Conservation (phyloP, 345 rosid genomes). For the Eutrema heterophyllum region DNA sequence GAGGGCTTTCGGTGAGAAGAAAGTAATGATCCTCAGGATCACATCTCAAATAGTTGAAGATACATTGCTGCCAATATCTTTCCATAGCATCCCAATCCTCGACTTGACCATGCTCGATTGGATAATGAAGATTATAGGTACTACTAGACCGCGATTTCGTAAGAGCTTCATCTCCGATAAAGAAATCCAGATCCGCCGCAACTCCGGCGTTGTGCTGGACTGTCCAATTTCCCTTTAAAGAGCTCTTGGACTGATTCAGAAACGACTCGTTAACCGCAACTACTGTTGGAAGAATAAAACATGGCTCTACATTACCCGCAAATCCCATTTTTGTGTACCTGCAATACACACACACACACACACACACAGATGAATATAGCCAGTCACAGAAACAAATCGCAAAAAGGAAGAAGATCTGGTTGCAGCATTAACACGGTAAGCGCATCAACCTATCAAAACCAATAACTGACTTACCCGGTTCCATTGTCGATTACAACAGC, state of each 20-base stretch:
- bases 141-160: conserved; percentile 70
- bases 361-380: not conserved
- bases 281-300: conserved; percentile 86
- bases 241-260: conserved; percentile 58
- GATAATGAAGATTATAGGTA: conserved; percentile 69
- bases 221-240: conserved; percentile 68
- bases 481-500: conserved; percentile 98
- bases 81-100: conserved; percentile 99
- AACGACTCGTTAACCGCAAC: conserved; percentile 89
- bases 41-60: conserved; percentile 84
- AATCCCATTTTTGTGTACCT: conserved; percentile 97
- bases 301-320: conserved; percentile 97
- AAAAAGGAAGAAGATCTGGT: conserved; percentile 5
- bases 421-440: conserved; percentile 36
- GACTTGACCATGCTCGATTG: conserved; percentile 85
- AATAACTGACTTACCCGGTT: conserved; percentile 57
- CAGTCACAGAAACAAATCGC: not conserved
- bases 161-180: conserved; percentile 82
- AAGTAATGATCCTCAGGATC: conserved; percentile 99
- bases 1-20: conserved; percentile 93
- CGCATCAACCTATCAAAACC: not conserved
- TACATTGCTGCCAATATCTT: conserved; percentile 96
- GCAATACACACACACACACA: conserved; percentile 17
- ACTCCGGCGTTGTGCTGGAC: conserved; percentile 93
- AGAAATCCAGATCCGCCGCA: conserved; percentile 95